Evolutionary conservation across 768 basidiomycete genomes (phyloP).

Genomic region (Boletus insuetus): DNA sequence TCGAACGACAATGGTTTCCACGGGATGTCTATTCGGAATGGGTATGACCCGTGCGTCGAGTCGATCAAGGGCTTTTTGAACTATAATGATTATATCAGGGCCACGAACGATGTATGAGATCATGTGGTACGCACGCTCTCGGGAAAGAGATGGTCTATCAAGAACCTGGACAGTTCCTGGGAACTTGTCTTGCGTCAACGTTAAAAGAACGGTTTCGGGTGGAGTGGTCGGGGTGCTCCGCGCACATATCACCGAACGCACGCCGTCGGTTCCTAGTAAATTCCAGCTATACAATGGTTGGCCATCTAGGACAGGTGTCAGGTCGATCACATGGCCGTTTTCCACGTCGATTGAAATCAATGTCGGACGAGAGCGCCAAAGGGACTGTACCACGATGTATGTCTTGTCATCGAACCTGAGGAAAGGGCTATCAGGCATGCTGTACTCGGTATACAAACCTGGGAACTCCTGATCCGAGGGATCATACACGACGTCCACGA

Average conservation of each 20-base stretch:
- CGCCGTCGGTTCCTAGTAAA: conserved; percentile 50
- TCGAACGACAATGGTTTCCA: conserved; percentile 55
- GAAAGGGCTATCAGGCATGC: conserved; percentile 43
- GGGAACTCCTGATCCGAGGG: conserved; percentile 48
- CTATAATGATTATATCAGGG: conserved; percentile 27
- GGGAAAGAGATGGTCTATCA: conserved; percentile 39
- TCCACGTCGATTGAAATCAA: conserved; percentile 45
- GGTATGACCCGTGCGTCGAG: conserved; percentile 45
- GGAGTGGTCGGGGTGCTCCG: conserved; percentile 49
- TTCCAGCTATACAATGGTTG: conserved; percentile 47
- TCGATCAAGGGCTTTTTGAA: conserved; percentile 37
- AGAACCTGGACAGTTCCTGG: conserved; percentile 38
- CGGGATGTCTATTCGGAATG: conserved; percentile 47
- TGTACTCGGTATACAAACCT: conserved; percentile 56
- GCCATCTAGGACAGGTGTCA: conserved; percentile 11
- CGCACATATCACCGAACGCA: conserved; percentile 41
- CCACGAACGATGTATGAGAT: background rate
- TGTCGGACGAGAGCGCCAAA: conserved; percentile 53
- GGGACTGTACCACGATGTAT: conserved; percentile 40
- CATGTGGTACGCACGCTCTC: conserved; percentile 34
- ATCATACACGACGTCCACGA: conserved; percentile 45
- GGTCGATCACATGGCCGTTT: conserved; percentile 40
- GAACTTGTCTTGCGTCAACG: conserved; percentile 25
- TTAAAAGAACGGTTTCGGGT: conserved; percentile 49
- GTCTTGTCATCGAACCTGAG: conserved; percentile 23